Evolutionary conservation across 345 rosid species (phyloP).

Genomic region (Sonneratia caseolaris): DNA sequence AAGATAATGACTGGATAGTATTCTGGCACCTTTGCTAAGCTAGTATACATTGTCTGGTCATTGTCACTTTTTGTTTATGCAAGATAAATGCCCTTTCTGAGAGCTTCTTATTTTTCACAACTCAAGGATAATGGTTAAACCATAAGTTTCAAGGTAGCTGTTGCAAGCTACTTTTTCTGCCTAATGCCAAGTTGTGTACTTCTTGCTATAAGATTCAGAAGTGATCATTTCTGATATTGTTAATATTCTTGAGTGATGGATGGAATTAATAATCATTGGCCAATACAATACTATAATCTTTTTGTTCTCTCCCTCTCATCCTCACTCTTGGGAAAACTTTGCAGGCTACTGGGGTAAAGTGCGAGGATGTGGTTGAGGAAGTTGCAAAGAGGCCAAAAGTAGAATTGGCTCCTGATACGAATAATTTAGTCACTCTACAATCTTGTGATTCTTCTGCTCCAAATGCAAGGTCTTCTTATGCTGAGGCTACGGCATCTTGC

Average conservation of each 20-base stretch:
- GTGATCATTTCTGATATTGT: background rate
- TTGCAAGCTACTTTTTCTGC: background rate
- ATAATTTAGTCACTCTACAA: conserved; percentile 18
- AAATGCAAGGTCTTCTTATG: conserved; percentile 23
- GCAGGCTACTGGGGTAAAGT: conserved; percentile 69
- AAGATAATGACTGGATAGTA: background rate
- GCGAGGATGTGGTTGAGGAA: conserved; percentile 49
- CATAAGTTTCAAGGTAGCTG: background rate
- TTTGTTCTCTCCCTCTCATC: conserved; percentile 8
- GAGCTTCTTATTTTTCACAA: background rate
- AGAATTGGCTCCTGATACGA: conserved; percentile 31
- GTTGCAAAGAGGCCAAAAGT: conserved; percentile 52
- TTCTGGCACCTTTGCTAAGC: conserved; percentile 19
- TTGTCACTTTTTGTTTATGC: background rate
- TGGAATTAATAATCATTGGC: background rate
- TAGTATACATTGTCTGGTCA: conserved; percentile 15
- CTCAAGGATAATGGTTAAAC: background rate
- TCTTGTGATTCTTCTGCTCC: conserved; percentile 31
- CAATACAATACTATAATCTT: no score
- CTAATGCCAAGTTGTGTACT: background rate
- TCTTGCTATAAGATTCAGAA: background rate
- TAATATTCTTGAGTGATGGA: background rate
- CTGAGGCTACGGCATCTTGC: conserved; percentile 23
- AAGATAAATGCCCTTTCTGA: no score
- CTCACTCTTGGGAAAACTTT: conserved; percentile 14